Conservation (phyloP, 2,329 filamentous ascomycete species). For the Orbilia brochopaga region DNA sequence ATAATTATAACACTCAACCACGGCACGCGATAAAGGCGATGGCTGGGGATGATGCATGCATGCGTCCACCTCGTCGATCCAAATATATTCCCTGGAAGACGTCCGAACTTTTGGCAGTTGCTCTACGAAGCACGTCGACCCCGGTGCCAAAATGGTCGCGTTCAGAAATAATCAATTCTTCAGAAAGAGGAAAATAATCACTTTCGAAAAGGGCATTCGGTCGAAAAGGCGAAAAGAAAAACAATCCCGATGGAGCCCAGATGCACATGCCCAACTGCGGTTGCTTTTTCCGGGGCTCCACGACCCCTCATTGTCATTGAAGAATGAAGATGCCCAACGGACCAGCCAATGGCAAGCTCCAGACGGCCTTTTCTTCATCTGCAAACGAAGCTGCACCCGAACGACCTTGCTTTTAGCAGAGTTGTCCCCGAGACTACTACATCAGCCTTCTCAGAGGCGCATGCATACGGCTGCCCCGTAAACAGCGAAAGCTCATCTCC, state of each 20-base stretch:
- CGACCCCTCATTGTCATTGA: constrained; percentile 39
- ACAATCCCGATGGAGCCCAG: background rate
- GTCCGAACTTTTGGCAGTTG: constrained; percentile 6
- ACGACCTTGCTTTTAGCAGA: constrained; percentile 14
- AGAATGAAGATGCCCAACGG: constrained; percentile 41
- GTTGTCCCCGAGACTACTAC: constrained; percentile 9
- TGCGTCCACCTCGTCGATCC: background rate
- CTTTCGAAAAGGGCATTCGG: constrained; percentile 14
- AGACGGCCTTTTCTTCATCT: constrained; percentile 41
- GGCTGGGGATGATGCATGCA: constrained; percentile 28
- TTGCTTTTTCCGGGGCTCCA: constrained; percentile 45
- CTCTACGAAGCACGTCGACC: background rate
- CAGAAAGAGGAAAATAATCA: constrained; percentile 27
- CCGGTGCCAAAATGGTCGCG: no score
- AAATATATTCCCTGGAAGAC: no score
- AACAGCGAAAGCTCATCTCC: background rate
- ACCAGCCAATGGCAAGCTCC: constrained; percentile 43
- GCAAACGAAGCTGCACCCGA: constrained; percentile 47
- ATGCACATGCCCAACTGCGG: background rate
- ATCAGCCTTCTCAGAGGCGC: constrained; percentile 28
- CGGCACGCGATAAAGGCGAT: constrained; percentile 49
- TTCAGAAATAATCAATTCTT: background rate
- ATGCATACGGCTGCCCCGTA: background rate
- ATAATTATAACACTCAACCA: constrained; percentile 20
- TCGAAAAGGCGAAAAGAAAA: constrained; percentile 14